A percentile compares a stretch with the other conserved stretches of the same genome.
These are phyloP conservation scores for Pythium scleroteichum DNA, from an alignment of 352 stramenopile species.

Conservation along the genomic window DNA sequence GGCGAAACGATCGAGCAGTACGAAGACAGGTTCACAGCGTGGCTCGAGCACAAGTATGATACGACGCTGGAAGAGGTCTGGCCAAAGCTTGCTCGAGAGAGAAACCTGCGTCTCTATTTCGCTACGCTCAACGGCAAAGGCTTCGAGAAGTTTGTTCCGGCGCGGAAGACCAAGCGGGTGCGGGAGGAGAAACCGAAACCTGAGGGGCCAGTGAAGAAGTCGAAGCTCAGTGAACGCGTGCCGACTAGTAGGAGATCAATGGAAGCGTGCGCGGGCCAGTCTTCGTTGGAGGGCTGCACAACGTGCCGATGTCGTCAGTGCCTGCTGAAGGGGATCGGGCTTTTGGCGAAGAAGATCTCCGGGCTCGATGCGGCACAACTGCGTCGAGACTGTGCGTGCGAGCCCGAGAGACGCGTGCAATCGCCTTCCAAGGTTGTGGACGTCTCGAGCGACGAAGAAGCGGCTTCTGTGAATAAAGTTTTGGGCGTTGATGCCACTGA, in stretches of 20 bases:
- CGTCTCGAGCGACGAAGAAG: not conserved
- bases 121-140: not conserved
- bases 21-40: slow-evolving; percentile 18
- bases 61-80: slow-evolving; percentile 2
- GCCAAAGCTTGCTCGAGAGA: slow-evolving; percentile 5
- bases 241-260: too few species aligned
- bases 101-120: slow-evolving; percentile 2
- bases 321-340: not conserved
- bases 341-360: not conserved
- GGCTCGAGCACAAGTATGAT: slow-evolving; percentile 2
- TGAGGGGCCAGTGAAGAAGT: not conserved
- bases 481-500: not conserved
- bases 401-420: too few species aligned
- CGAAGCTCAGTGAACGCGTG: not conserved
- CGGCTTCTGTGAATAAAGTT: not conserved
- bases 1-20: slow-evolving; percentile 5
- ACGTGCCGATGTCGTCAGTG: slow-evolving; percentile 1
- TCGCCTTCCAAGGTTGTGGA: not conserved
- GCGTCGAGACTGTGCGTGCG: too few species aligned
- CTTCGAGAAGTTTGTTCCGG: not conserved
- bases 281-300: not conserved
- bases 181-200: not conserved
- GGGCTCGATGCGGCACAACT: not conserved
- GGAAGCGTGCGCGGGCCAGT: not conserved
- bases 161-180: not conserved